Base-by-base conservation (phyloP, 2,329 filamentous ascomycete species). In the Penicillium italicum region DNA sequence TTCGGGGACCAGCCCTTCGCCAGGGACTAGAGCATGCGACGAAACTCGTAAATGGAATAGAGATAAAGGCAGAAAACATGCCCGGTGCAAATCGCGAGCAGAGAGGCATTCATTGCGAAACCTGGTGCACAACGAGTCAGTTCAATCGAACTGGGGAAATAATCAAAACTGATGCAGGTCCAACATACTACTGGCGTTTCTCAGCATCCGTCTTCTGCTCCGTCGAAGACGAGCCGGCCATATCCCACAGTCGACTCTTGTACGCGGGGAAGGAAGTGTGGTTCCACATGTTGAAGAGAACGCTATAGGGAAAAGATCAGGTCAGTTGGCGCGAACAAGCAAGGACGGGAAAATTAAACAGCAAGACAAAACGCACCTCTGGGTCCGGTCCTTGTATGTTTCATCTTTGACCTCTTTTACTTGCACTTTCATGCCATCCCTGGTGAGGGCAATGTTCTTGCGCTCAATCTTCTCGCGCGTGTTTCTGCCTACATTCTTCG, bases 381-480 rank as follows among this genome's bases (percentile, higher is more conserved):
- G 84, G 44, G 82, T 84, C 69, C 73, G 78, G 66, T 86, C 84
- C 61, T 80, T 78, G 63, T 85, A 83, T 33, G 82, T 77, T 73
- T 87, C 84, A 5, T 79, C 75, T 26, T 73, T 74, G 11, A 83
- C 62, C 63, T 85, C 80, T 70, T 82, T 84, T 42, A 86, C 79
- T 1, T 81, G 81, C 9, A 87, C 83, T 59, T 81, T 81, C 61
- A 84, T 79, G 22, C 84, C 85, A 42, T 85, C 83, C 66, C 81
- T 83, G 2, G 80, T 80, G 66, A 86, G 80, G 11, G 77, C 72
- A 36, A 87, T 78, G 61, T 87, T 80, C 70, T 84, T 84, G 76
- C 83, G 83, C 72, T 86, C 83, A 80, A 87, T 82, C 62, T 83
- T 82, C 66, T 80, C 77, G 42, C 77, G 77, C 41, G 83, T 84